Percentiles rank a stretch among this genome's conserved stretches.
Conservation (phyloP, 1,284 basidiomycete genomes). For the Meira miltonrushii region DNA sequence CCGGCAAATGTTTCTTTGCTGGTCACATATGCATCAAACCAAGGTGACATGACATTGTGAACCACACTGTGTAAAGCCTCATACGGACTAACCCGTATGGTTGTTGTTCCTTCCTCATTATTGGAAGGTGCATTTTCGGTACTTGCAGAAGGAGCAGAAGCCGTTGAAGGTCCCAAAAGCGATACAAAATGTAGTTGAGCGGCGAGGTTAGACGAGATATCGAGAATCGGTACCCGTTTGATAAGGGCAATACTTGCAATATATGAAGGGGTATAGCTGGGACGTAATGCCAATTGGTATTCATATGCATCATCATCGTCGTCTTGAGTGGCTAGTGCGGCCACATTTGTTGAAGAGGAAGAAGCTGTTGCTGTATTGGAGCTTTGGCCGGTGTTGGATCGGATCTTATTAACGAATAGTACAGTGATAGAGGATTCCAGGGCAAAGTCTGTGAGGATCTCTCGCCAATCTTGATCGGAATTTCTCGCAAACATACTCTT, state of each 20-base stretch:
- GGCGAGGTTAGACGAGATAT: slow-evolving; percentile 71
- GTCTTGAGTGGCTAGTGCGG: too few relatives aligned
- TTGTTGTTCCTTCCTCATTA: slow-evolving; percentile 1
- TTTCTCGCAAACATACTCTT: neutral
- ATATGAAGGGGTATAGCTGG: slow-evolving; percentile 75
- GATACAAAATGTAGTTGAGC: slow-evolving; percentile 87
- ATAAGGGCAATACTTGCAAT: slow-evolving; percentile 86
- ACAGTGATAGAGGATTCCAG: slow-evolving; percentile 29
- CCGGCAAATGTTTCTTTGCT: slow-evolving; percentile 45
- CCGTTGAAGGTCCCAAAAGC: slow-evolving; percentile 78
- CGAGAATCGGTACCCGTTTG: slow-evolving; percentile 79
- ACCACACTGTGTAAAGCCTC: slow-evolving; percentile 95
- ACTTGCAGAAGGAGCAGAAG: neutral
- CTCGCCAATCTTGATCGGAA: slow-evolving; percentile 22
- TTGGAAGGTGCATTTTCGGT: slow-evolving; percentile 6
- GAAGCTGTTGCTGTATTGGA: too few relatives aligned
- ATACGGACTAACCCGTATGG: slow-evolving; percentile 62
- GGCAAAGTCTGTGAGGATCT: slow-evolving; percentile 27
- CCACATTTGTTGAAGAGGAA: too few relatives aligned
- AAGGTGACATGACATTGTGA: slow-evolving; percentile 90
- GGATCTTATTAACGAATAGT: slow-evolving; percentile 41
- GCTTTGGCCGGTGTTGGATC: slow-evolving; percentile 8
- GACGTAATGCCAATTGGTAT: slow-evolving; percentile 67
- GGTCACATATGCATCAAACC: slow-evolving; percentile 91
- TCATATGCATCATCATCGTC: slow-evolving; percentile 14